These are phyloP conservation scores for Metschnikowia orientalis DNA, from an alignment of 805 yeast genomes.

Conservation along the genomic window DNA sequence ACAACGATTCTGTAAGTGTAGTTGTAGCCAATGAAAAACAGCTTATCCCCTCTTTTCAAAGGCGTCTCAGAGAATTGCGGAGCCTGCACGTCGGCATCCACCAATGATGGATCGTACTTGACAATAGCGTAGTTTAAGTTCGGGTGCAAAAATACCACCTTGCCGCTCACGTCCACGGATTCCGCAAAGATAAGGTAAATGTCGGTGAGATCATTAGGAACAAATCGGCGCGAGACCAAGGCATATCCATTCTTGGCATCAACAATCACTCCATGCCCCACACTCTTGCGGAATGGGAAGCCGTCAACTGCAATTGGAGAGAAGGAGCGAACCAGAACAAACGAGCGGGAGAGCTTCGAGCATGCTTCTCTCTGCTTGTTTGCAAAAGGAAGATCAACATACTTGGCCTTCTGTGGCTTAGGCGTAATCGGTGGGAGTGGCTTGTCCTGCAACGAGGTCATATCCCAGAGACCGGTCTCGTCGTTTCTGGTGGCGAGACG, in stretches of 20 bases:
- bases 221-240: constrained; percentile 68
- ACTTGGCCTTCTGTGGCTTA: constrained; percentile 61
- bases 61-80: constrained; percentile 57
- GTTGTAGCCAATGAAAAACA: constrained; percentile 78
- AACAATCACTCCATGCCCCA: constrained; percentile 73
- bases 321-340: constrained; percentile 64
- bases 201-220: constrained; percentile 81
- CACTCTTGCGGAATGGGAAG: constrained; percentile 54
- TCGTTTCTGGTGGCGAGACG: constrained; percentile 62
- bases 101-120: constrained; percentile 72
- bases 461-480: constrained; percentile 54
- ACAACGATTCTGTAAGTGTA: constrained; percentile 63
- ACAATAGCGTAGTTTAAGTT: constrained; percentile 80
- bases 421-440: constrained; percentile 54
- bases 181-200: constrained; percentile 79
- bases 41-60: constrained; percentile 69
- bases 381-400: constrained; percentile 63
- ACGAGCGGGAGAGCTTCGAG: constrained; percentile 55
- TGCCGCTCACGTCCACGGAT: constrained; percentile 73
- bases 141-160: constrained; percentile 82
- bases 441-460: constrained; percentile 49
- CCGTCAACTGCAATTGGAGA: constrained; percentile 76
- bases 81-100: constrained; percentile 65
- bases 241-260: constrained; percentile 80
- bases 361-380: constrained; percentile 41